Evolutionary conservation across 2,329 filamentous ascomycete genomes (phyloP).

Genomic region (Ploettnerulaceae sp.): DNA sequence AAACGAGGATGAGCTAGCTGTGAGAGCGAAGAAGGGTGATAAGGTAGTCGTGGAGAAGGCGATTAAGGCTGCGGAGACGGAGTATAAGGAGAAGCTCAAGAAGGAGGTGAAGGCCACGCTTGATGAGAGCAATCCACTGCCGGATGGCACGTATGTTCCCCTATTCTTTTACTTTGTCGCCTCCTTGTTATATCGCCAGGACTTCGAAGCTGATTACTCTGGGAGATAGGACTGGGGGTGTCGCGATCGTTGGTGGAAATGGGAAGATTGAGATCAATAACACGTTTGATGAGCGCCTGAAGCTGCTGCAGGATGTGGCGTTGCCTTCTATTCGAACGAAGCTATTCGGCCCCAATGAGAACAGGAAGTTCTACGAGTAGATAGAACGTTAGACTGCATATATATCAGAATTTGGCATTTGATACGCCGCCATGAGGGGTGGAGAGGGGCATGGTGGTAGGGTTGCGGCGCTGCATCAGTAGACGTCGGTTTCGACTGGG

Average conservation of each 20-base stretch:
- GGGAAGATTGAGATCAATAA: conserved; percentile 99
- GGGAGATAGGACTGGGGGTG: conserved; percentile 68
- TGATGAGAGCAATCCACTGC: conserved; percentile 73
- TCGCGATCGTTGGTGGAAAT: conserved; percentile 70
- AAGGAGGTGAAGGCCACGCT: conserved; percentile 66
- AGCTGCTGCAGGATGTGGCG: conserved; percentile 76
- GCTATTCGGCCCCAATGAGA: conserved; percentile 89
- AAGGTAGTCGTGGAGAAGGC: conserved; percentile 71
- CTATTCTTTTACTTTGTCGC: not conserved
- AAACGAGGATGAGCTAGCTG: conserved; percentile 69
- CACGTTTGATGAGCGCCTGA: conserved; percentile 88
- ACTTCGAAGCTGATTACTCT: conserved; percentile 13
- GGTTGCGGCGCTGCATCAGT: conserved; percentile 2
- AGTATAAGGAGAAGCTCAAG: conserved; percentile 76
- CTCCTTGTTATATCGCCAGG: not conserved
- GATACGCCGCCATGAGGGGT: not conserved
- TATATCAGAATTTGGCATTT: too few relatives aligned
- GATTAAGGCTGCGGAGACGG: conserved; percentile 67
- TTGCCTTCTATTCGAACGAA: conserved; percentile 80
- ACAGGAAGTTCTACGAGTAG: conserved; percentile 94
- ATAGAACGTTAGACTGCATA: not conserved
- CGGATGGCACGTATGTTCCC: conserved; percentile 75
- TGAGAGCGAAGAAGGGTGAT: conserved; percentile 78
- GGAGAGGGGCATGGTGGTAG: not conserved
- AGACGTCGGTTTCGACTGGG: too few relatives aligned